Evolutionary conservation across 2,329 filamentous ascomycete species (phyloP).

Genomic region (Polychaeton citri): DNA sequence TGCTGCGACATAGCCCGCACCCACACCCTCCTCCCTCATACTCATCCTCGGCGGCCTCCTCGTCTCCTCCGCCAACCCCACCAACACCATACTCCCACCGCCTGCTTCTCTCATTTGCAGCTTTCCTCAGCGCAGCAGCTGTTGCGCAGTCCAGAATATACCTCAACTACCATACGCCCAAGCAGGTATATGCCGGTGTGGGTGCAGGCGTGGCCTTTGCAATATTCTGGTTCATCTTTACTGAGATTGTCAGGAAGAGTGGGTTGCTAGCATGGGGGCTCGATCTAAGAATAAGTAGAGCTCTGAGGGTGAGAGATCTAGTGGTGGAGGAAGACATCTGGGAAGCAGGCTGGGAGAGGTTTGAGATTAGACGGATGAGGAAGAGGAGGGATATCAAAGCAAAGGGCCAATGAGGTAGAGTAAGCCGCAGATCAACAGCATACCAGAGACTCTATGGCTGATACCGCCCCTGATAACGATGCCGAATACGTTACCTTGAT

Average conservation of each 20-base stretch:
- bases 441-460: too few relatives aligned
- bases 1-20: conserved; percentile 58
- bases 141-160: conserved; percentile 78
- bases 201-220: conserved; percentile 59
- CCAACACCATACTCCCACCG: conserved; percentile 52
- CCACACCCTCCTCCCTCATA: conserved; percentile 24
- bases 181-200: conserved; percentile 73
- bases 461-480: too few relatives aligned
- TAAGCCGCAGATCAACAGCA: too few relatives aligned
- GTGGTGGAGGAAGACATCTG: conserved; percentile 77
- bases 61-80: background rate
- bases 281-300: conserved; percentile 48
- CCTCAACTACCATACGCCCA: conserved; percentile 79
- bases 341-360: conserved; percentile 88
- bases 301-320: conserved; percentile 67
- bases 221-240: conserved; percentile 64
- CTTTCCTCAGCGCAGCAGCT: conserved; percentile 27
- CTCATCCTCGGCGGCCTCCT: conserved; percentile 27
- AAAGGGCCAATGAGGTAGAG: background rate
- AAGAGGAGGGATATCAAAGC: conserved; percentile 2
- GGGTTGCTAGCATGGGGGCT: conserved; percentile 64
- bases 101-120: conserved; percentile 32
- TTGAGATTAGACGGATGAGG: conserved; percentile 47
- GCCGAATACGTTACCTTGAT: too few relatives aligned
- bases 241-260: conserved; percentile 48